These are phyloP conservation scores for Harringtonia lauricola DNA, from an alignment of 2,329 filamentous ascomycete species.

Conservation along the genomic window DNA sequence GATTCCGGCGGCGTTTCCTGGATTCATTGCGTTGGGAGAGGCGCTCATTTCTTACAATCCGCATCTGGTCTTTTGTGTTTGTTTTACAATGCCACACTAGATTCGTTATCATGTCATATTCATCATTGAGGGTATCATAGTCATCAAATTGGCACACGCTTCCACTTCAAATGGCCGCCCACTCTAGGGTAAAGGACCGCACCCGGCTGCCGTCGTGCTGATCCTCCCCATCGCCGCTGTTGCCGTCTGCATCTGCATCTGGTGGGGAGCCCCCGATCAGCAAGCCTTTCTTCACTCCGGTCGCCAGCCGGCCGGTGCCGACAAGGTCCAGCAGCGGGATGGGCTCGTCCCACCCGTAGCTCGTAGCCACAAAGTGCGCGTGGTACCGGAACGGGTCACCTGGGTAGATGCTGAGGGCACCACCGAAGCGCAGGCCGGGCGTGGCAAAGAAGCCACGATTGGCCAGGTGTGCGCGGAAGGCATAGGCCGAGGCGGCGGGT, in stretches of 20 bases:
- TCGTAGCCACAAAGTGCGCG: conserved; percentile 83
- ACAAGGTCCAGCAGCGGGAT: conserved; percentile 79
- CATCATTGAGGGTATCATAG: not conserved
- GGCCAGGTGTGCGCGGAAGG: conserved; percentile 74
- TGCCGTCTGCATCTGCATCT: conserved; percentile 8
- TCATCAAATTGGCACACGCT: not conserved
- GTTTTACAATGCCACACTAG: not conserved
- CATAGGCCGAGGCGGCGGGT: conserved; percentile 44
- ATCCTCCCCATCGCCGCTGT: not conserved
- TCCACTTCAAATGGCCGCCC: conserved; percentile 68
- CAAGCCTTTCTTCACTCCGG: conserved; percentile 92
- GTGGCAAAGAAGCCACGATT: conserved; percentile 73
- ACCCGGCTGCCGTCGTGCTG: conserved; percentile 22
- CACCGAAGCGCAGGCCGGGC: conserved; percentile 87
- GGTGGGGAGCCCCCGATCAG: conserved; percentile 50
- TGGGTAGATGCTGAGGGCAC: conserved; percentile 88
- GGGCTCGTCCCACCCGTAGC: conserved; percentile 77
- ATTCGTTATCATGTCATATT: not conserved
- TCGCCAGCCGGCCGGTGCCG: conserved; percentile 76
- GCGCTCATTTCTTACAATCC: not conserved
- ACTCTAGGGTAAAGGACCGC: conserved; percentile 77
- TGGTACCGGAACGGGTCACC: conserved; percentile 92
- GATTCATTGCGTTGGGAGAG: not conserved
- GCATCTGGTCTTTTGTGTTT: not conserved
- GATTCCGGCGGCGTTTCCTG: not conserved